phyloP scores from a whole-genome alignment of 2,329 filamentous ascomycete species.

The Exserohilum rostratum region DNA sequence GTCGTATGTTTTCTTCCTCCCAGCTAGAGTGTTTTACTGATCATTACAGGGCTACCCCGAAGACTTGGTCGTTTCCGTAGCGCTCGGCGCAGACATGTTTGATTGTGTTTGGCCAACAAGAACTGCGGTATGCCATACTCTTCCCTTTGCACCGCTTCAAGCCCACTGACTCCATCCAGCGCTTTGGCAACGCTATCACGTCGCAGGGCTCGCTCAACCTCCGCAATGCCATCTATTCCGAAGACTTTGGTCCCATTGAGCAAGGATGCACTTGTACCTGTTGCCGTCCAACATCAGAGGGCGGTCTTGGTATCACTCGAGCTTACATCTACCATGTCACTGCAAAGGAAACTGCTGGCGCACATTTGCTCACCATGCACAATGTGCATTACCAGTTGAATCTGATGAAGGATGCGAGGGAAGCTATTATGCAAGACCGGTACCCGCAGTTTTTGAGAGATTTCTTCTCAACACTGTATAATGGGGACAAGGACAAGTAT shows the following conservation, averaged over 20 bases:
- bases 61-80: conserved; percentile 90
- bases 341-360: conserved; percentile 92
- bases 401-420: conserved; percentile 76
- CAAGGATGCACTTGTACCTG: conserved; percentile 79
- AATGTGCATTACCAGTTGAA: conserved; percentile 92
- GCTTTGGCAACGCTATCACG: conserved; percentile 94
- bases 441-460: conserved; percentile 78
- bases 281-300: conserved; percentile 70
- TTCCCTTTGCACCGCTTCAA: no score
- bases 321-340: conserved; percentile 92
- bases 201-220: conserved; percentile 82
- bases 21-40: conserved; percentile 12
- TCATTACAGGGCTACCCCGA: conserved; percentile 79
- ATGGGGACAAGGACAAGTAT: conserved; percentile 65
- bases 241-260: conserved; percentile 85
- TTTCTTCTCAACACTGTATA: conserved; percentile 80
- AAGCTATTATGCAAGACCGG: conserved; percentile 79
- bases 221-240: conserved; percentile 73
- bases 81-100: conserved; percentile 97
- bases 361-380: conserved; percentile 85
- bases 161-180: conserved; percentile 46
- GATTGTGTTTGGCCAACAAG: conserved; percentile 99
- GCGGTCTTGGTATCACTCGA: conserved; percentile 79
- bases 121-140: conserved; percentile 67
- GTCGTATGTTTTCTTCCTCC: conserved; percentile 61